Evolutionary conservation across 257 asterid genomes (phyloP).

Genomic region (Paraleonurus japonicus): DNA sequence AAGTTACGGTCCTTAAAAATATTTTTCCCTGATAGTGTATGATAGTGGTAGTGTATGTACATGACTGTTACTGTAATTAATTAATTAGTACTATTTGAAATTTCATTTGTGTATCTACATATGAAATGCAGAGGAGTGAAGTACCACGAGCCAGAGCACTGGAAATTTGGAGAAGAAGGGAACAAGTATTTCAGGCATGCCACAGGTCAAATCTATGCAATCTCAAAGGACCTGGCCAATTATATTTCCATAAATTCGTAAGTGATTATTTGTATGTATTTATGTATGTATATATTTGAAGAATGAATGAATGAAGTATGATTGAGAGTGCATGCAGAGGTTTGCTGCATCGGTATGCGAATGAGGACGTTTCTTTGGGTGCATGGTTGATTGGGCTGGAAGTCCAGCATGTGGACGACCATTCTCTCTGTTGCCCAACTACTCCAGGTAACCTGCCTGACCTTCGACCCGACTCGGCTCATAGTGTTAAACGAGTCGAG

Average conservation of each 20-base stretch:
- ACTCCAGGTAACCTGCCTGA: too few relatives aligned
- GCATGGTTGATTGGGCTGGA: constrained; percentile 84
- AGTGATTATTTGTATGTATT: background rate
- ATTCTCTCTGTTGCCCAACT: constrained; percentile 77
- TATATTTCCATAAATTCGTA: constrained; percentile 73
- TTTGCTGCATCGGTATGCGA: constrained; percentile 65
- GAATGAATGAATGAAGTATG: too few relatives aligned
- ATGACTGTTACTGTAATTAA: too few relatives aligned
- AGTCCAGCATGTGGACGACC: constrained; percentile 73
- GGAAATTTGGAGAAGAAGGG: constrained; percentile 89
- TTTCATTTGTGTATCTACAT: too few relatives aligned
- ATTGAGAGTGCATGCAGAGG: too few relatives aligned
- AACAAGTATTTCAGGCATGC: constrained; percentile 86
- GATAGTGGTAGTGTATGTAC: too few relatives aligned
- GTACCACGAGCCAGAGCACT: constrained; percentile 81
- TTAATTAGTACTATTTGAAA: too few relatives aligned
- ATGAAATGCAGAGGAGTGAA: constrained; percentile 60
- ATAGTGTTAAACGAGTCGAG: too few relatives aligned
- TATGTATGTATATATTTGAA: too few relatives aligned
- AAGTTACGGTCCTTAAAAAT: too few relatives aligned
- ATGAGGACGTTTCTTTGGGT: constrained; percentile 77
- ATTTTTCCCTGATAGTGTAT: too few relatives aligned
- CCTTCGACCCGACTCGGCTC: too few relatives aligned
- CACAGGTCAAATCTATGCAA: constrained; percentile 79
- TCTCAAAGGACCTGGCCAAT: constrained; percentile 67